These are phyloP conservation scores for Globisporangium apiculatum DNA, from an alignment of 352 stramenopile genomes.

Conservation along the genomic window DNA sequence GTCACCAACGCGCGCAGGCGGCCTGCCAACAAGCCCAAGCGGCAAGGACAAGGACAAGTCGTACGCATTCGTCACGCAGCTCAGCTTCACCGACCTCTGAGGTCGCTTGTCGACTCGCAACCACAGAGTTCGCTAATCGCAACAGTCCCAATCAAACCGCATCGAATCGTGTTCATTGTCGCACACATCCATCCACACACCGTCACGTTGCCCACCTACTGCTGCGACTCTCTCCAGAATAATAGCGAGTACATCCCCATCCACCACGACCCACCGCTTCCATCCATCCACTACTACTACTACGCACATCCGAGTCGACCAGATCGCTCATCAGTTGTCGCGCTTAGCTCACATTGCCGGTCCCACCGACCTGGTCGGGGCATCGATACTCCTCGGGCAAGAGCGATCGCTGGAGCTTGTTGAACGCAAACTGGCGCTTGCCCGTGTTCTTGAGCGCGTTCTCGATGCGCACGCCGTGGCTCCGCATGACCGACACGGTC, in stretches of 20 bases:
- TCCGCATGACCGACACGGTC: slow-evolving; percentile 84
- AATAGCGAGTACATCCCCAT: no score
- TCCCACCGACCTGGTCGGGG: slow-evolving; percentile 76
- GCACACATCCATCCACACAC: no score
- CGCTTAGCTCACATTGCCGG: slow-evolving; percentile 75
- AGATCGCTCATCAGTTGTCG: no score
- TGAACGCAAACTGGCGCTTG: slow-evolving; percentile 86
- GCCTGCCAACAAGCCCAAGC: slow-evolving; percentile 26
- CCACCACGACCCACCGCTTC: no score
- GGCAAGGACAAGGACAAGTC: slow-evolving; percentile 31
- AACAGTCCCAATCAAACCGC: not conserved
- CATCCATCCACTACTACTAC: no score
- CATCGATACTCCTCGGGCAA: slow-evolving; percentile 83
- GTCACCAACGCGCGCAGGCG: slow-evolving; percentile 43
- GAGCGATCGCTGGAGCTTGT: slow-evolving; percentile 83
- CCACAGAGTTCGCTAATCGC: no score
- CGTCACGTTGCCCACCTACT: no score
- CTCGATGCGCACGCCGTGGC: slow-evolving; percentile 81
- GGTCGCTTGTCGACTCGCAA: not conserved
- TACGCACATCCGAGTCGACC: not conserved
- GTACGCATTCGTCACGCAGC: slow-evolving; percentile 64
- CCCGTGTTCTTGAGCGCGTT: slow-evolving; percentile 88
- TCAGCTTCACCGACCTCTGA: slow-evolving; percentile 65
- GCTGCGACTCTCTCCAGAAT: no score
- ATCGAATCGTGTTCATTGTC: not conserved